A percentile compares a stretch with the other conserved stretches of the same genome.
Evolutionary conservation across 306 rosid species (phyloP).

Genomic region (Mimosa bimucronata): DNA sequence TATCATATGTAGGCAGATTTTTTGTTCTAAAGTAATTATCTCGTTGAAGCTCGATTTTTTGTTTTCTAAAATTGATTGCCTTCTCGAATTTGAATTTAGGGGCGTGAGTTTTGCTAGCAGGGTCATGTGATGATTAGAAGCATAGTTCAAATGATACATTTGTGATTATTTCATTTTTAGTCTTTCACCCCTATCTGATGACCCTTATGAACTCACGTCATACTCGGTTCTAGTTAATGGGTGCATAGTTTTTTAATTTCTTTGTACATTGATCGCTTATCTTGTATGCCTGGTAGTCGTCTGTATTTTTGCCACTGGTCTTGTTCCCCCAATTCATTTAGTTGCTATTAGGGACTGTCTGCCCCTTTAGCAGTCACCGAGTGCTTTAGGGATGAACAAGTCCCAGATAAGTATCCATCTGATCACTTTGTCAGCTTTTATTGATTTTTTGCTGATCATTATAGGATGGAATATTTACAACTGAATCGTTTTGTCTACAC

Average conservation of each 20-base stretch:
- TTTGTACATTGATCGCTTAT: not conserved
- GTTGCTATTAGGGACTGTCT: not conserved
- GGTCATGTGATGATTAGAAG: constrained; percentile 16
- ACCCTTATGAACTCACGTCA: not conserved
- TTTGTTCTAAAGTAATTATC: not conserved
- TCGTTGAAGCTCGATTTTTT: not conserved
- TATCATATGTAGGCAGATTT: not conserved
- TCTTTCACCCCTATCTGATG: constrained; percentile 32
- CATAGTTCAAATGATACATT: constrained; percentile 10
- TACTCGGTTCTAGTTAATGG: too few relatives aligned
- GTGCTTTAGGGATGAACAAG: constrained; percentile 41
- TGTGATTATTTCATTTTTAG: constrained; percentile 8
- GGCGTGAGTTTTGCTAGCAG: not conserved
- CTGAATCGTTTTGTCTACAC: not conserved
- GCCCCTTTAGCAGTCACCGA: constrained; percentile 39
- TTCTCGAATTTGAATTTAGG: not conserved
- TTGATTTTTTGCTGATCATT: constrained; percentile 45
- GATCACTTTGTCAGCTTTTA: constrained; percentile 52
- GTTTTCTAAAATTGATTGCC: not conserved
- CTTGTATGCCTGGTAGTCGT: not conserved
- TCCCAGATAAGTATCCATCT: constrained; percentile 44
- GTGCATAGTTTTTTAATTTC: not conserved
- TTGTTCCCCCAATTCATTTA: not conserved
- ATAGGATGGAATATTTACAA: constrained; percentile 34
- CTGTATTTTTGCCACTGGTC: not conserved